Evolutionary conservation across 2,329 filamentous ascomycete species (phyloP), one percentile per base, ranked within the genome.

Genomic region (Cladosporium phlei): DNA sequence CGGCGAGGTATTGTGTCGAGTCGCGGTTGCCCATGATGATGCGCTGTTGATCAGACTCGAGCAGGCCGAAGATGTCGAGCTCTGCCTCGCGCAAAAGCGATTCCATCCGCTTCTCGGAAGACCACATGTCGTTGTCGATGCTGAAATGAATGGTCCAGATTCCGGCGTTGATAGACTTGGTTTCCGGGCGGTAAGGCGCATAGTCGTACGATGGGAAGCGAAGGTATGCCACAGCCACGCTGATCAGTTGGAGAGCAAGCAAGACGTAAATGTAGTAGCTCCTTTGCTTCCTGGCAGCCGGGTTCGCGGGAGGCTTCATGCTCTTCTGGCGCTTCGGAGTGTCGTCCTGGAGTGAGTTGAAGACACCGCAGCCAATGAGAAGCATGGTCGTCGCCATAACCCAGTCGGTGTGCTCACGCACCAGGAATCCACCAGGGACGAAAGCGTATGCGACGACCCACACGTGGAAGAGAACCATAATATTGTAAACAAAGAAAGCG

Each of bases 1-100:
- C 91, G 16, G 93, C 90, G 7, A 98, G 78, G 69, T 88, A 94
- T 64, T 97, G 93, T 1, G 93, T 96, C 7, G 88, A 86, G 65
- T 98, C 93, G 55, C 93, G 86, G 70, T 97, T 98, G 61, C 93
- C 93, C 93, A 97, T 98, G 73, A 98, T 98, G 70, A 98, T 95
- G 57, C 91, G 87, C 70, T 98, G 93, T 27, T 88, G 78, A 64
- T 98, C 93, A 1, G 85, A 86, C 68, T 98, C 93, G 1, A 98
- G 77, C 16, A 98, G 78, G n/a, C 93, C 93, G 37, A 98, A 79
- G 4, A 98, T 88, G 62, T 98, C 93, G n/a, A 98, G 73, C 68
- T 98, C 93, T n/a, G 95, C 73, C 60, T 97, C 93, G 61, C 88
- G 59, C 32, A 66, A 59, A 4, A 66, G 55, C 83, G 68, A 95